A percentile compares a stretch with the other conserved stretches of the same genome.
phyloP scores from a whole-genome alignment of 31 red algal genomes.

The Pterothamnion heteromorphum region DNA sequence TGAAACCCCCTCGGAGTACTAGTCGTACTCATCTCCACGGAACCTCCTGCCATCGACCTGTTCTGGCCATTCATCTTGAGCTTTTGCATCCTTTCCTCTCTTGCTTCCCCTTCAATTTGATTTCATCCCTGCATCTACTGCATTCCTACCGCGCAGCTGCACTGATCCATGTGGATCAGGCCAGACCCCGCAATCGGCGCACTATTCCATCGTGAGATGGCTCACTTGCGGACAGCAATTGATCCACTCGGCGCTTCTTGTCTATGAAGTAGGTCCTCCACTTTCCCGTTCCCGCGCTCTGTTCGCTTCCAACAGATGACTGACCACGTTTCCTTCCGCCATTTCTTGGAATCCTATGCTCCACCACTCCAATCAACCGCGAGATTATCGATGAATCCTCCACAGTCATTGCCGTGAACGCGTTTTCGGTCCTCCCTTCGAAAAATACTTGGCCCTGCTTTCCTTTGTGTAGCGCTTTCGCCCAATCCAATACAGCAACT shows the following conservation, averaged over 20 bases:
- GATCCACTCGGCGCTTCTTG: neutral
- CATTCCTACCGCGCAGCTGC: neutral
- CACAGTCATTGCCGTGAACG: neutral
- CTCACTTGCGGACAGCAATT: too few relatives aligned
- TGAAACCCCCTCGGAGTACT: too few relatives aligned
- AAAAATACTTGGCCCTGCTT: neutral
- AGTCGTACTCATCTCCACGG: too few relatives aligned
- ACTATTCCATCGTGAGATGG: neutral
- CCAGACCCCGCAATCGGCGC: neutral
- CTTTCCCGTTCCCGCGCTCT: neutral
- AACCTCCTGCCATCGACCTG: too few relatives aligned
- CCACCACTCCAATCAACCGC: slow-evolving; percentile 19
- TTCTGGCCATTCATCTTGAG: too few relatives aligned
- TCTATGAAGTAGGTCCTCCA: neutral
- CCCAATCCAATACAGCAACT: slow-evolving; percentile 34
- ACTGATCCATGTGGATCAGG: neutral
- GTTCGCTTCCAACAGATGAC: too few relatives aligned
- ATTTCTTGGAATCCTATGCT: neutral
- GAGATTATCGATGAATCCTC: slow-evolving; percentile 12
- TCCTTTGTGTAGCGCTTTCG: neutral
- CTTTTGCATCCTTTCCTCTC: neutral
- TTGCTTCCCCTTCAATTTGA: neutral
- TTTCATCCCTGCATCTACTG: neutral
- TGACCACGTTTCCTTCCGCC: neutral
- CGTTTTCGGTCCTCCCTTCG: neutral